Evolutionary conservation across 2,329 filamentous ascomycete species (phyloP).

Genomic region (Fusarium sp.): DNA sequence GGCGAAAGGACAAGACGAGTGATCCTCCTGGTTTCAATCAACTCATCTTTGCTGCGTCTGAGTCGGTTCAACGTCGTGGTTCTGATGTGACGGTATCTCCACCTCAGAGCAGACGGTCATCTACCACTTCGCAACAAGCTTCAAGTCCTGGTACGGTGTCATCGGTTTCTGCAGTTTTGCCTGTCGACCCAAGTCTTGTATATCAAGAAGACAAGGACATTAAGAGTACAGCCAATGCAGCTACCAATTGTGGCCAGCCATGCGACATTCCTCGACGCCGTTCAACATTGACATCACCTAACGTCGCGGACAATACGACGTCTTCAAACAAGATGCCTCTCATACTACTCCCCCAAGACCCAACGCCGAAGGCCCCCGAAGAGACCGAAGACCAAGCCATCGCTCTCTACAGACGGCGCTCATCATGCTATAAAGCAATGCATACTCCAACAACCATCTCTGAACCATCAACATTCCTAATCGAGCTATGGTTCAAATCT

Average conservation of each 20-base stretch:
- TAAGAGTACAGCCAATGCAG: too few species aligned
- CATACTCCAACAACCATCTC: constrained; percentile 15
- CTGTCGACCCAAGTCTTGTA: background rate
- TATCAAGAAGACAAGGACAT: background rate
- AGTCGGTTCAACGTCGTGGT: constrained; percentile 1
- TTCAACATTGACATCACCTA: background rate
- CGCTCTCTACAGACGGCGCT: background rate
- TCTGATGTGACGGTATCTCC: background rate
- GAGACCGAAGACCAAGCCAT: background rate
- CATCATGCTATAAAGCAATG: background rate
- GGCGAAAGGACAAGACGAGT: background rate
- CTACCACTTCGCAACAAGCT: background rate
- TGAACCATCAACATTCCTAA: constrained; percentile 25
- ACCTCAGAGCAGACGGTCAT: background rate
- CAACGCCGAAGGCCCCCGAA: background rate
- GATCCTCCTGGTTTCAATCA: constrained; percentile 20
- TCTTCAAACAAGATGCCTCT: background rate
- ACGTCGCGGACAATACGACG: background rate
- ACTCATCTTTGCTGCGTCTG: constrained; percentile 22
- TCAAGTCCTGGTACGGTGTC: background rate
- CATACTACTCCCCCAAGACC: background rate
- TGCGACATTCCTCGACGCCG: background rate
- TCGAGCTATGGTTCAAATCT: constrained; percentile 36
- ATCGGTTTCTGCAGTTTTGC: background rate
- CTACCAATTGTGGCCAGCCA: background rate